Conservation (phyloP, 768 basidiomycete genomes). For the Amanita rubescens region DNA sequence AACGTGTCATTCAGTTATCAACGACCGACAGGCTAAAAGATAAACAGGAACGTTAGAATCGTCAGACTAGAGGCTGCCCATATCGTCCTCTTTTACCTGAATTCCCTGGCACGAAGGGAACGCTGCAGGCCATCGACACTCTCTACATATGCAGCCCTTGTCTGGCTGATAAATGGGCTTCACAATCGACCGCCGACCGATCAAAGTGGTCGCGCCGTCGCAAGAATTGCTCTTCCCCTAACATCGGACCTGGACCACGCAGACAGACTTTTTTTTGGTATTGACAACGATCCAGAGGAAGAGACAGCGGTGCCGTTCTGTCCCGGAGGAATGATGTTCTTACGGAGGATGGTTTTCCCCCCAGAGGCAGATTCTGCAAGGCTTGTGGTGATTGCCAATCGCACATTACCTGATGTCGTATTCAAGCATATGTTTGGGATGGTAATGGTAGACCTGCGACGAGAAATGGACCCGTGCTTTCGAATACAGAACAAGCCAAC, state of each 20-base stretch:
- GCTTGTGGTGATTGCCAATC: background rate
- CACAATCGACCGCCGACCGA: background rate
- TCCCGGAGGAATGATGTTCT: background rate
- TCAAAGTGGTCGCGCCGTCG: background rate
- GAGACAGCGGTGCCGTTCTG: background rate
- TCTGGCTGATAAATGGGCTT: constrained; percentile 1
- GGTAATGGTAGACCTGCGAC: background rate
- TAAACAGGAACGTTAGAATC: background rate
- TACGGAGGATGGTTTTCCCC: background rate
- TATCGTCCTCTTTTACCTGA: background rate
- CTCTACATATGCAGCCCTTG: background rate
- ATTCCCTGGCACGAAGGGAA: background rate
- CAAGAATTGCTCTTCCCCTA: background rate
- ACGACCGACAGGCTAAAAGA: background rate
- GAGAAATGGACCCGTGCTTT: no score
- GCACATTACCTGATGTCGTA: background rate
- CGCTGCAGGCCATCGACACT: background rate
- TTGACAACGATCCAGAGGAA: background rate
- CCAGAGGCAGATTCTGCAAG: background rate
- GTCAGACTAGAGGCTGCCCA: background rate
- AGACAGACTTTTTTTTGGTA: background rate
- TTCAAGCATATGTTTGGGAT: background rate
- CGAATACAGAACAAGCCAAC: background rate
- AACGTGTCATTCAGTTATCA: background rate
- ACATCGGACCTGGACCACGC: background rate